A percentile compares a stretch with the other conserved stretches of the same genome.
Evolutionary conservation across 768 basidiomycete genomes (phyloP).

Genomic region (Kwoniella bestiolae): DNA sequence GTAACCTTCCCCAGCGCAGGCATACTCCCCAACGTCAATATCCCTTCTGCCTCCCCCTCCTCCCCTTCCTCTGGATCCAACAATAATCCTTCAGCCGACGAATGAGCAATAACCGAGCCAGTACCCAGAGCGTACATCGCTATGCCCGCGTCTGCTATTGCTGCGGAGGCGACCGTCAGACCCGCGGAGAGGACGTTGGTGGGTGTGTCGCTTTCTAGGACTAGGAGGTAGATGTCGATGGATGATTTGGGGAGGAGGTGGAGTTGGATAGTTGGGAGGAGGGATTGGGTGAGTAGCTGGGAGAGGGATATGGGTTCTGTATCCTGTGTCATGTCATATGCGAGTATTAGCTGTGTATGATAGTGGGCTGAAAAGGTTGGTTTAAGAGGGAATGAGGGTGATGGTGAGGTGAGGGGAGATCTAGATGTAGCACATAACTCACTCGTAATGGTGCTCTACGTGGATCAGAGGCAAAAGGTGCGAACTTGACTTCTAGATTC

Average conservation of each 20-base stretch:
- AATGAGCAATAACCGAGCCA: slow-evolving; percentile 73
- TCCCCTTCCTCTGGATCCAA: slow-evolving; percentile 74
- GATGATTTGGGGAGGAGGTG: slow-evolving; percentile 92
- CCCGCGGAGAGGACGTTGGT: slow-evolving; percentile 86
- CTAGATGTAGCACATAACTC: slow-evolving; percentile 54
- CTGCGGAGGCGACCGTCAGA: slow-evolving; percentile 82
- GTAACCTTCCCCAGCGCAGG: slow-evolving; percentile 85
- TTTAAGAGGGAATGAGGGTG: not conserved
- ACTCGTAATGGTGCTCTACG: slow-evolving; percentile 86
- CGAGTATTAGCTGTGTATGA: not conserved
- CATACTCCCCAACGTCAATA: slow-evolving; percentile 80
- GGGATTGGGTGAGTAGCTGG: slow-evolving; percentile 75
- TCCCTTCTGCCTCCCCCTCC: slow-evolving; percentile 63
- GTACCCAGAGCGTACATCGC: slow-evolving; percentile 86
- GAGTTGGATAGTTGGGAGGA: slow-evolving; percentile 79
- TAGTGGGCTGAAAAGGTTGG: not conserved
- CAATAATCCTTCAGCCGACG: slow-evolving; percentile 59
- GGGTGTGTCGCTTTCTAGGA: slow-evolving; percentile 91
- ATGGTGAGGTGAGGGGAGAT: not conserved
- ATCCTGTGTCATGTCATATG: slow-evolving; percentile 62
- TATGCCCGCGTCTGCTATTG: slow-evolving; percentile 82
- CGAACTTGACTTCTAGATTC: slow-evolving; percentile 95
- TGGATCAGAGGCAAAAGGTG: slow-evolving; percentile 82
- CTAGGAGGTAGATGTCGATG: slow-evolving; percentile 85
- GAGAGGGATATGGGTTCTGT: slow-evolving; percentile 89